A percentile compares a stretch with the other conserved stretches of the same genome.
Conservation (phyloP, 306 rosid species). For the Pyrus communis region DNA sequence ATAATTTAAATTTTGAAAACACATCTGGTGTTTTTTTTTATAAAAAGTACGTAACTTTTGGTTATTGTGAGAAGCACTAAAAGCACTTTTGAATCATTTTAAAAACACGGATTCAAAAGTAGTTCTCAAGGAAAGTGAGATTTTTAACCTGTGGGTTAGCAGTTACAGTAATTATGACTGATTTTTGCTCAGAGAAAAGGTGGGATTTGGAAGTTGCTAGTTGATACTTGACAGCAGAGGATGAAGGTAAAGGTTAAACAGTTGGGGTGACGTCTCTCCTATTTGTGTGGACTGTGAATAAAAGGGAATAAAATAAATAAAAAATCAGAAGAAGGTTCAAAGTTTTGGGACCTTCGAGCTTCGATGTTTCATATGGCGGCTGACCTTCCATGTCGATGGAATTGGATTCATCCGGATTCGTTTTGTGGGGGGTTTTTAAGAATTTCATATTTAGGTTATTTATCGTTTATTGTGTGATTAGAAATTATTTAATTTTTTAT, state of each 20-base stretch:
- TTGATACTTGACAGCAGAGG: background rate
- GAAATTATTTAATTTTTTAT: too few species aligned
- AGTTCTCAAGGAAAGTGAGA: background rate
- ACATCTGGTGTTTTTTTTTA: too few species aligned
- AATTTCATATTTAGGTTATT: too few species aligned
- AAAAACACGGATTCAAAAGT: too few species aligned
- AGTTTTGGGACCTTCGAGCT: background rate
- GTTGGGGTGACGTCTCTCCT: background rate
- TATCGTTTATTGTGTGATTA: too few species aligned
- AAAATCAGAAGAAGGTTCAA: background rate
- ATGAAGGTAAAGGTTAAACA: background rate
- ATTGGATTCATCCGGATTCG: too few species aligned
- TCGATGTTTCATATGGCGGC: background rate
- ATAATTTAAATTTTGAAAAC: too few species aligned
- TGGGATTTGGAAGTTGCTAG: conserved; percentile 3
- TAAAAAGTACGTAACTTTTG: fast-evolving
- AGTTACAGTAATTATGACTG: background rate
- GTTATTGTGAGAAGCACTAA: too few species aligned
- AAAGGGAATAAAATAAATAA: background rate
- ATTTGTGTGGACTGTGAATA: conserved; percentile 2
- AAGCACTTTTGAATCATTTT: too few species aligned
- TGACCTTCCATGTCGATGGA: background rate
- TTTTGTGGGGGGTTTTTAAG: too few species aligned
- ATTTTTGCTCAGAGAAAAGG: background rate
- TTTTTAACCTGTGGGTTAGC: background rate